A percentile compares a stretch with the other conserved stretches of the same genome.
These are phyloP conservation scores for Penicillium canescens DNA, from an alignment of 495 filamentous ascomycete species.

Conservation along the genomic window DNA sequence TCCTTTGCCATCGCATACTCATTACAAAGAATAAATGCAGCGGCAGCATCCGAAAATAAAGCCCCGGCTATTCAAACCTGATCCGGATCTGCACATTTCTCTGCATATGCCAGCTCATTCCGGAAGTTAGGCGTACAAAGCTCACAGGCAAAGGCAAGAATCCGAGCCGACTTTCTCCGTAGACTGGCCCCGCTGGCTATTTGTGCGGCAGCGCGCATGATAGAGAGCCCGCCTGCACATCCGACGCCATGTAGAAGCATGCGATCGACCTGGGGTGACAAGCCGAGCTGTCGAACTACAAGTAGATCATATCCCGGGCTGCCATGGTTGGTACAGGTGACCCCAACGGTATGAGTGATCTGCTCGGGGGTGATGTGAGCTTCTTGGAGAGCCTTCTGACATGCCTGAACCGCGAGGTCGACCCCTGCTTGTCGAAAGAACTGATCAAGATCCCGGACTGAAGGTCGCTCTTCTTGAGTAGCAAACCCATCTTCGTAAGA, in stretches of 20 bases:
- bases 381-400: constrained; percentile 57
- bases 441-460: constrained; percentile 54
- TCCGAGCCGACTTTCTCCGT: constrained; percentile 31
- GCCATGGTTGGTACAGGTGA: constrained; percentile 67
- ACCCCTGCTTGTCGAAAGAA: constrained; percentile 59
- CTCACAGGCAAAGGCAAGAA: constrained; percentile 60
- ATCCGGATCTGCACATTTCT: constrained; percentile 36
- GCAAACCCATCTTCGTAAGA: constrained; percentile 49
- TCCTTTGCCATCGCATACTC: constrained; percentile 23
- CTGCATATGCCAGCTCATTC: constrained; percentile 52
- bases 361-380: constrained; percentile 45
- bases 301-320: constrained; percentile 69
- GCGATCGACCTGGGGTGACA: constrained; percentile 52
- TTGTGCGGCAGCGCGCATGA: constrained; percentile 61
- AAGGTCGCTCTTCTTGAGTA: constrained; percentile 46
- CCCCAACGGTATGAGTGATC: constrained; percentile 66
- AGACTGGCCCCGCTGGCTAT: constrained; percentile 57
- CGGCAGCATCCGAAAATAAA: constrained; percentile 65
- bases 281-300: constrained; percentile 55
- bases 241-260: constrained; percentile 63
- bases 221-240: constrained; percentile 63
- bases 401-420: constrained; percentile 55
- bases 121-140: constrained; percentile 58
- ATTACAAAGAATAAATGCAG: constrained; percentile 60
- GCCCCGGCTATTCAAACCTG: constrained; percentile 57